These are phyloP conservation scores for Chimonanthus praecox DNA, from an alignment of 164 flowering plant genomes.

Conservation along the genomic window DNA sequence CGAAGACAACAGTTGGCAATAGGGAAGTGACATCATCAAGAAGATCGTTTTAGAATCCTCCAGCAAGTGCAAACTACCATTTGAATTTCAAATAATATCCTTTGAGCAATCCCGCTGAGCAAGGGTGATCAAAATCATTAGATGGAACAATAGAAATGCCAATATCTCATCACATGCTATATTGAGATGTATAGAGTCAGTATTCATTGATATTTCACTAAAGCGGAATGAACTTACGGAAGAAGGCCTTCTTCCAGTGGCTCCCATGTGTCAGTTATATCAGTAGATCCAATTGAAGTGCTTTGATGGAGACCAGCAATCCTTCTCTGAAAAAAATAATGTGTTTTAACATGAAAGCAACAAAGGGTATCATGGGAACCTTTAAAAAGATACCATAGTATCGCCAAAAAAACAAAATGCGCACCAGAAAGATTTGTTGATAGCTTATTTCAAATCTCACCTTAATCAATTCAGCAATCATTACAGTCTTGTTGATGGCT, in stretches of 20 bases:
- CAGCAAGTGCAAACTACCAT: not conserved
- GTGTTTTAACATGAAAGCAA: not conserved
- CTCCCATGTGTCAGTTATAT: conserved; percentile 60
- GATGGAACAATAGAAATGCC: not conserved
- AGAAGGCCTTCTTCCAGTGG: conserved; percentile 67
- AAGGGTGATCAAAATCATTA: not conserved
- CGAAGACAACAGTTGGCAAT: not conserved
- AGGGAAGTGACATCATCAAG: not conserved
- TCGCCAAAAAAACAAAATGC: not conserved
- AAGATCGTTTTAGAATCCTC: not conserved
- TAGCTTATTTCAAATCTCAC: conserved; percentile 14
- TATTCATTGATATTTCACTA: not conserved
- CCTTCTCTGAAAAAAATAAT: conserved; percentile 39
- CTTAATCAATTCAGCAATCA: conserved; percentile 56
- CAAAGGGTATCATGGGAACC: not conserved
- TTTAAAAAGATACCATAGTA: not conserved
- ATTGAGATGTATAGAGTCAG: not conserved
- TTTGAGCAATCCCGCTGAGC: not conserved
- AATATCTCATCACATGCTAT: not conserved
- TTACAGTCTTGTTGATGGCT: conserved; percentile 68
- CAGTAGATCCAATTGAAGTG: conserved; percentile 50
- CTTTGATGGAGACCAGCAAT: conserved; percentile 62
- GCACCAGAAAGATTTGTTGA: not conserved
- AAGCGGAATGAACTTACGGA: conserved; percentile 34
- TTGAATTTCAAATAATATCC: not conserved